Percentiles rank a stretch among this genome's conserved stretches.
Conservation (phyloP, 306 rosid genomes). For the Vigna reflexopilosa region DNA sequence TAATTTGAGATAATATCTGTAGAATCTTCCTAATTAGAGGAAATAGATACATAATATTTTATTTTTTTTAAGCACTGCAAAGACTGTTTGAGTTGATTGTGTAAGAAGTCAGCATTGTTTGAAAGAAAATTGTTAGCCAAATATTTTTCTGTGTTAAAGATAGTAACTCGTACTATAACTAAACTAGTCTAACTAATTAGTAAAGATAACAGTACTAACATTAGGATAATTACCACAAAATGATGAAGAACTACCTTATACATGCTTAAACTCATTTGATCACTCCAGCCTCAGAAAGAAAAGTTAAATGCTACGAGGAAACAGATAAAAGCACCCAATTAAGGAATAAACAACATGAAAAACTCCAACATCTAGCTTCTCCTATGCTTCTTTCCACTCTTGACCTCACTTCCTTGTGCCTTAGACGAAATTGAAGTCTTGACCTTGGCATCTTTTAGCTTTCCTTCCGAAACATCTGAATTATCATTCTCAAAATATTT, state of each 20-base stretch:
- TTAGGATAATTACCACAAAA: slow-evolving; percentile 45
- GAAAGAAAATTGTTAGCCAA: slow-evolving; percentile 47
- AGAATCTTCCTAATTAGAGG: too few relatives aligned
- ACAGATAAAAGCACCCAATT: slow-evolving; percentile 35
- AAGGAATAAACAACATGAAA: slow-evolving; percentile 19
- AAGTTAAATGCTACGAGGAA: slow-evolving; percentile 30
- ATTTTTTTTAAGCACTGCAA: background rate
- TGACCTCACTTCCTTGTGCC: slow-evolving; percentile 57
- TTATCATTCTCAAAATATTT: slow-evolving; percentile 55
- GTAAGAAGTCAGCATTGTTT: slow-evolving; percentile 37
- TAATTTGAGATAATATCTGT: too few relatives aligned
- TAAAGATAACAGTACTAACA: slow-evolving; percentile 50
- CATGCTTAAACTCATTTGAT: slow-evolving; percentile 42
- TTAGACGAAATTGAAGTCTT: slow-evolving; percentile 63
- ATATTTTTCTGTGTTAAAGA: slow-evolving; percentile 41
- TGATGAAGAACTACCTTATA: slow-evolving; percentile 45
- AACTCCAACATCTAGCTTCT: slow-evolving; percentile 53
- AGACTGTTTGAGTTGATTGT: background rate
- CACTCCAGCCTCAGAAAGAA: slow-evolving; percentile 35
- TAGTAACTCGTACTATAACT: slow-evolving; percentile 45
- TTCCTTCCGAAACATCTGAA: slow-evolving; percentile 49
- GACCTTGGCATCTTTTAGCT: slow-evolving; percentile 53
- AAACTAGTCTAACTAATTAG: slow-evolving; percentile 48
- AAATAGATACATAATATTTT: too few relatives aligned
- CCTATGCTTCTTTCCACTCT: slow-evolving; percentile 79